Evolutionary conservation across 352 stramenopile genomes (phyloP).

Genomic region (Phytophthora aleatoria): DNA sequence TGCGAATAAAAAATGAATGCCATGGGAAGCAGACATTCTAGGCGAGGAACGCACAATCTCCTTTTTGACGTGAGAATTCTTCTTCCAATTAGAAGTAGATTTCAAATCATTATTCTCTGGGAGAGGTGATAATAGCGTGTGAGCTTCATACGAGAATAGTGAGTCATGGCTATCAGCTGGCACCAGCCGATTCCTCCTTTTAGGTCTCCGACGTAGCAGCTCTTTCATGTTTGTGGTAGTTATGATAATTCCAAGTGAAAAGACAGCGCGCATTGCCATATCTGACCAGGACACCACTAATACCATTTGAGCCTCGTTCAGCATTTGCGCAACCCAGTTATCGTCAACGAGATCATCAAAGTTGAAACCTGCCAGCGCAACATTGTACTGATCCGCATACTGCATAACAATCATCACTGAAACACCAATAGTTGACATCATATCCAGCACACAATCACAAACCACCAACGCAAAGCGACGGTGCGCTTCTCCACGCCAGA

Average conservation of each 20-base stretch:
- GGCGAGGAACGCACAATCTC: too few relatives aligned
- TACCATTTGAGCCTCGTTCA: constrained; percentile 33
- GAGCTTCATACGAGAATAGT: neutral
- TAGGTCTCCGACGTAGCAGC: constrained; percentile 4
- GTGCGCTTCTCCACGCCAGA: constrained; percentile 15
- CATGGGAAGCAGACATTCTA: neutral
- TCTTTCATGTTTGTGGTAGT: constrained; percentile 27
- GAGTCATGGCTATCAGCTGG: neutral
- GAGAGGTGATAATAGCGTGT: neutral
- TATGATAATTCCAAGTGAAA: constrained; percentile 23
- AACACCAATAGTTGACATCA: constrained; percentile 33
- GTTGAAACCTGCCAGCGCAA: constrained; percentile 3
- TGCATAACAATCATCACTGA: constrained; percentile 11
- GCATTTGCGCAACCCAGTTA: constrained; percentile 21
- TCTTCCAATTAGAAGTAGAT: neutral
- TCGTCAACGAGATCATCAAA: constrained; percentile 9
- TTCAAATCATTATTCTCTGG: too few relatives aligned
- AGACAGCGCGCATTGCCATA: constrained; percentile 19
- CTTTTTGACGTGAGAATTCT: neutral
- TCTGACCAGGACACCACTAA: constrained; percentile 36
- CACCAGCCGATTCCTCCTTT: neutral
- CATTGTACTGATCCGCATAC: constrained; percentile 24
- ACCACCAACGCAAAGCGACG: constrained; percentile 23
- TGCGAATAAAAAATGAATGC: constrained; percentile 8
- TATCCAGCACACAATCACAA: constrained; percentile 29